Percentiles rank a stretch among this genome's conserved stretches.
phyloP scores from a whole-genome alignment of 768 basidiomycete genomes.

The Russula vinacea region DNA sequence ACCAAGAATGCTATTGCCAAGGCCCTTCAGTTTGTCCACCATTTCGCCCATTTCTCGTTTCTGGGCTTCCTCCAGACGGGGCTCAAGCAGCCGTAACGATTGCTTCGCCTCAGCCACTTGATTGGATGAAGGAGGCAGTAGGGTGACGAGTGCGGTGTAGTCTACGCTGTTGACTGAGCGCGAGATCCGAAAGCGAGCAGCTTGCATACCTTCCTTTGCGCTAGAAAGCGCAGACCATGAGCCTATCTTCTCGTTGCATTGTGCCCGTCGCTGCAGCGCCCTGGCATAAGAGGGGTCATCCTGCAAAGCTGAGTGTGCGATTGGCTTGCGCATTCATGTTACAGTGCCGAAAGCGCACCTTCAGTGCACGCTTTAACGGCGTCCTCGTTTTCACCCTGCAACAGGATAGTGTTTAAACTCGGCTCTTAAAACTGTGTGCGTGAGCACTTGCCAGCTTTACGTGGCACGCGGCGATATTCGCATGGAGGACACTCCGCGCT shows the following conservation, averaged over 20 bases:
- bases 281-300: conserved; percentile 87
- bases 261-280: conserved; percentile 83
- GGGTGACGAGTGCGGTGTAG: conserved; percentile 64
- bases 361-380: conserved; percentile 31
- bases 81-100: conserved; percentile 55
- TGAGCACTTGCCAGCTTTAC: conserved; percentile 62
- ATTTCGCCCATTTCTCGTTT: conserved; percentile 89
- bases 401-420: neutral
- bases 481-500: conserved; percentile 68
- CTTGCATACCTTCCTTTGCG: conserved; percentile 74
- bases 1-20: conserved; percentile 91
- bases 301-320: conserved; percentile 57
- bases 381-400: conserved; percentile 25
- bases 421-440: neutral
- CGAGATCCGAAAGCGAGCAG: conserved; percentile 10
- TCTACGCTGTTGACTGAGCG: conserved; percentile 46
- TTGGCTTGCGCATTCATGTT: conserved; percentile 9
- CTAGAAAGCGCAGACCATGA: conserved; percentile 81
- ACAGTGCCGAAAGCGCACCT: conserved; percentile 18
- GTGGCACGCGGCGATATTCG: conserved; percentile 87
- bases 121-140: conserved; percentile 56
- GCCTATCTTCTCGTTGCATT: conserved; percentile 73
- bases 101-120: conserved; percentile 48
- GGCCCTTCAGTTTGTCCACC: conserved; percentile 85
- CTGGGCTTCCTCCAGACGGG: conserved; percentile 70